Base-by-base conservation (phyloP, 176 grass and related monocot species). In the Avena atlantica region DNA sequence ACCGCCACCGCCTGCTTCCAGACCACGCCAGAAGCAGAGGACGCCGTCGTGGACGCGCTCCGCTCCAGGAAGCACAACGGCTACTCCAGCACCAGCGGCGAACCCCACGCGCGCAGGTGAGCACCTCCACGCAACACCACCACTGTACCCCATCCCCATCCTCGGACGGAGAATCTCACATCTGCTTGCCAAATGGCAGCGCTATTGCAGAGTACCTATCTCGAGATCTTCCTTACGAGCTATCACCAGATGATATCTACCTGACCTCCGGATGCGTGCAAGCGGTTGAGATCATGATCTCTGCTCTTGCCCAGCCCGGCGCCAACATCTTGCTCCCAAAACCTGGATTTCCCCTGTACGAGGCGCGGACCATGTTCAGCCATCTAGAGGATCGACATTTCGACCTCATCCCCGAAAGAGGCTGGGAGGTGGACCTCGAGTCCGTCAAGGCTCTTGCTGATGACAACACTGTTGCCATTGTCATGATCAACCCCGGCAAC, bases 261-360 rank as follows among this genome's bases (percentile, higher is more conserved):
- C 80, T 98, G 34, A 95, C 95, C 10, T 40, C 66, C 3, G 89
- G 95, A 84, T 93, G 95, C 61, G 6, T 73, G 13, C 93, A 98
- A 75, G 93, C 95, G 15, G 92, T 98, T 21, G 93, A 93, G 36
- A 78, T 98, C 66, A 62, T 90, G 20, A 16, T 95, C 31, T 88
- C 91, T 9, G 85, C 80, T 40, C 84, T 97, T 3, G 83, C 89
- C 14, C 87, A 81, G 24, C 89, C 89, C 40, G 80, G 87, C 65
- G 86, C 89, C 19, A 98, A 98, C 78, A 98, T 98, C 74, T 66
- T 98, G 64, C 86, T 98, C 17, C 93, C 95, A 0, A 91, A 48
- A 76, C 93, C 93, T 14, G 95, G 93, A 0, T 98, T 83, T 74
- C 93, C 93, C 0, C 1, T 83, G 19, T 95, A 95, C 14, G 80